These are phyloP conservation scores for Ceratobasidium sp. DNA, from an alignment of 1,284 basidiomycete genomes.

Conservation along the genomic window DNA sequence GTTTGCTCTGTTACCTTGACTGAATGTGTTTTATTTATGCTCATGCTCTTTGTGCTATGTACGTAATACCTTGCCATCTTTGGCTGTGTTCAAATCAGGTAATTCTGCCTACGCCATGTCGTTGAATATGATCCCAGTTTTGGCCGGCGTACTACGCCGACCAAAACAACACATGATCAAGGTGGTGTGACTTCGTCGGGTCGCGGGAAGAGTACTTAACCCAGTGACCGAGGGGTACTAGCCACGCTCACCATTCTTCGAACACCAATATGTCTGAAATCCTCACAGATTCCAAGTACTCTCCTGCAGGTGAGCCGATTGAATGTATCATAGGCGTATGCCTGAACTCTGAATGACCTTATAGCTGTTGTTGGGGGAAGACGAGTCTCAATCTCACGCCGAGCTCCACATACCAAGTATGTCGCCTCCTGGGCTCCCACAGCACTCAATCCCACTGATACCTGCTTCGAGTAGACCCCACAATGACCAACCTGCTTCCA, in stretches of 20 bases:
- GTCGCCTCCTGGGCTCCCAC: neutral
- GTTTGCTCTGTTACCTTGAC: neutral
- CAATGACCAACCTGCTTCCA: neutral
- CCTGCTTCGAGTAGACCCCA: neutral
- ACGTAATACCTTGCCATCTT: slow-evolving; percentile 14
- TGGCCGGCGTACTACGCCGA: slow-evolving; percentile 34
- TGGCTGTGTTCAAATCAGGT: slow-evolving; percentile 19
- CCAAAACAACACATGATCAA: slow-evolving; percentile 15
- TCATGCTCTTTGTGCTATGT: slow-evolving; percentile 12
- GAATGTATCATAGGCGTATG: neutral
- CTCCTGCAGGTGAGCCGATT: slow-evolving; percentile 17
- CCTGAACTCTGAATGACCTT: neutral
- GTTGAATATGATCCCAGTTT: neutral
- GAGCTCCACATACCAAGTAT: slow-evolving; percentile 25
- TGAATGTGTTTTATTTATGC: neutral
- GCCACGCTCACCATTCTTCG: slow-evolving; percentile 2
- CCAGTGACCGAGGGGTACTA: neutral
- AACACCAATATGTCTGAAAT: slow-evolving; percentile 34
- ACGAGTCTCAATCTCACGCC: slow-evolving; percentile 30
- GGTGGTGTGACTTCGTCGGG: slow-evolving; percentile 23
- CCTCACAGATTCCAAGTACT: slow-evolving; percentile 32
- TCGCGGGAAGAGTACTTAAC: slow-evolving; percentile 16
- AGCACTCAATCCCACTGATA: neutral
- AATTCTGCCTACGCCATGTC: slow-evolving; percentile 4
- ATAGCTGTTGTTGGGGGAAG: slow-evolving; percentile 30